Percentiles rank a stretch among this genome's conserved stretches.
phyloP scores from a whole-genome alignment of 768 basidiomycete genomes.

The Arthromyces matolae region DNA sequence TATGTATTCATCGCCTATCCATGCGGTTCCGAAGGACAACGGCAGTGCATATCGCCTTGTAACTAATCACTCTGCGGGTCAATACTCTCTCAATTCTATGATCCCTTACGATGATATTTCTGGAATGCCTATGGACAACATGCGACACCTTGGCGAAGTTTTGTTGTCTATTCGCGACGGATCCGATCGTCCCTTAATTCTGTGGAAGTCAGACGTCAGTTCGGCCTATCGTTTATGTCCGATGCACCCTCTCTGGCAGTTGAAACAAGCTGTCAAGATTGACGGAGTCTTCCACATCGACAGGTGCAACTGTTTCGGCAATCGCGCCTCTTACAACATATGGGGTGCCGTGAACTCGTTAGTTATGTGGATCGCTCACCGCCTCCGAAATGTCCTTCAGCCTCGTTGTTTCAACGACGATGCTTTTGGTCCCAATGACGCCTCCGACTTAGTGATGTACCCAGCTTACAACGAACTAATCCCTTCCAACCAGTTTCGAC shows the following conservation, averaged over 20 bases:
- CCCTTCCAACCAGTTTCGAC: background rate
- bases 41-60: background rate
- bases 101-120: background rate
- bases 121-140: background rate
- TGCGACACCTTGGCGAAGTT: too few species aligned
- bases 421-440: slow-evolving; percentile 19
- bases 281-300: slow-evolving; percentile 26
- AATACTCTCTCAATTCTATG: too few species aligned
- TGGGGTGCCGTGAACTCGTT: slow-evolving; percentile 26
- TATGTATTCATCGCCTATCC: too few species aligned
- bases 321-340: slow-evolving; percentile 19
- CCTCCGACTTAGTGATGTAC: slow-evolving; percentile 22
- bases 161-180: background rate
- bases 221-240: slow-evolving; percentile 32
- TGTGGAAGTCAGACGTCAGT: slow-evolving; percentile 38
- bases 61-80: background rate
- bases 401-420: slow-evolving; percentile 33
- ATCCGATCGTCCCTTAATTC: slow-evolving; percentile 3
- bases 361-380: slow-evolving; percentile 32
- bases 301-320: slow-evolving; percentile 30
- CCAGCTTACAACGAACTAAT: slow-evolving; percentile 18
- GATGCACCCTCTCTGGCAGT: slow-evolving; percentile 25
- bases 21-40: background rate
- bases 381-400: slow-evolving; percentile 14
- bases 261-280: slow-evolving; percentile 32